phyloP scores from a whole-genome alignment of 495 filamentous ascomycete species.

The Amphirosellinia nigrospora region DNA sequence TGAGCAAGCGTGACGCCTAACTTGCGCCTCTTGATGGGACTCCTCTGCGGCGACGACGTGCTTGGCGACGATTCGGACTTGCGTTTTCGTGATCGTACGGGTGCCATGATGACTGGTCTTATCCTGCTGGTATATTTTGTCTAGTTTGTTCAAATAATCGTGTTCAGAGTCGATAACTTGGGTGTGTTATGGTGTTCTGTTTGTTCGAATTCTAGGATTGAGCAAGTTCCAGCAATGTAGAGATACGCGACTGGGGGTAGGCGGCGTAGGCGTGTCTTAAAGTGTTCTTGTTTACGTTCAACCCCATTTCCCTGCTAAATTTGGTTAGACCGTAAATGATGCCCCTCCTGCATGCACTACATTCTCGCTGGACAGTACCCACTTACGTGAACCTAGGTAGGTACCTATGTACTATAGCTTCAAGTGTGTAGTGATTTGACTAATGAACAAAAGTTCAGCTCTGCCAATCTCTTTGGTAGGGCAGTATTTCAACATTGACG shows the following conservation, averaged over 20 bases:
- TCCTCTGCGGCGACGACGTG: constrained; percentile 51
- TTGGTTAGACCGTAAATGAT: background rate
- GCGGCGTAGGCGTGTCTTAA: constrained; percentile 11
- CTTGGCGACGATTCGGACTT: constrained; percentile 60
- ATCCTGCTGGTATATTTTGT: constrained; percentile 22
- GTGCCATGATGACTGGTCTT: constrained; percentile 53
- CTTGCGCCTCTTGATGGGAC: constrained; percentile 65
- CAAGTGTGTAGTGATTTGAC: no score
- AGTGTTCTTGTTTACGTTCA: constrained; percentile 26
- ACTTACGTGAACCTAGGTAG: no score
- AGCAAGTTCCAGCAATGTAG: constrained; percentile 7
- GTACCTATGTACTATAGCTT: no score
- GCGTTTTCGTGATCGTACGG: constrained; percentile 61
- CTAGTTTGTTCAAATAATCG: constrained; percentile 5
- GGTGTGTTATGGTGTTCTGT: background rate
- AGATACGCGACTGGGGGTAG: background rate
- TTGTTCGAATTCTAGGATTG: background rate
- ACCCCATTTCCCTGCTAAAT: constrained; percentile 6
- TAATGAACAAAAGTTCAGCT: no score
- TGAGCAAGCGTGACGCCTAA: constrained; percentile 74
- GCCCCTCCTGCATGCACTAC: background rate
- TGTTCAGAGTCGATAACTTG: background rate
- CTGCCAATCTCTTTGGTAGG: no score
- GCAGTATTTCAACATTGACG: no score
- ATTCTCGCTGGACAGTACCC: no score